phyloP scores from a whole-genome alignment of 352 stramenopile species.

The Globisporangium yorkense region DNA sequence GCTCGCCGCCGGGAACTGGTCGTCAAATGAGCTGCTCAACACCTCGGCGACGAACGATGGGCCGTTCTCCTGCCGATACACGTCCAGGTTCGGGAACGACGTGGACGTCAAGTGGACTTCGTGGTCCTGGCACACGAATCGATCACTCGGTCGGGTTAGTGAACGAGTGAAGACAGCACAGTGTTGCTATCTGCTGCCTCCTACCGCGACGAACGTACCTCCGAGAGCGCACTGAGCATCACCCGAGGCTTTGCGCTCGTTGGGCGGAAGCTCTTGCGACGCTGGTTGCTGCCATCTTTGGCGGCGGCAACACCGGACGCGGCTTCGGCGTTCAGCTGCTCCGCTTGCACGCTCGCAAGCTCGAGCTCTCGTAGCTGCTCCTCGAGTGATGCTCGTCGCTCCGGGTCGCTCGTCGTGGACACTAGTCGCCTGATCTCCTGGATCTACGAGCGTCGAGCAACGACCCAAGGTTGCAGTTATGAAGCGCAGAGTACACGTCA shows the following conservation, averaged over 20 bases:
- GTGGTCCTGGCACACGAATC: constrained; percentile 24
- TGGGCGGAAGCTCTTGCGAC: constrained; percentile 69
- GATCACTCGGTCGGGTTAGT: not conserved
- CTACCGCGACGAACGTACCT: constrained; percentile 17
- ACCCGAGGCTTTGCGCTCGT: constrained; percentile 56
- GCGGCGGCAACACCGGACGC: not conserved
- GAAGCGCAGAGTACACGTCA: not conserved
- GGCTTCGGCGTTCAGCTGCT: constrained; percentile 18
- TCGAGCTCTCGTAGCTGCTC: constrained; percentile 68
- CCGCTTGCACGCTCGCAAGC: constrained; percentile 40
- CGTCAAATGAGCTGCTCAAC: constrained; percentile 61
- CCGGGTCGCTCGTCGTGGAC: constrained; percentile 57
- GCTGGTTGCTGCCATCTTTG: constrained; percentile 9
- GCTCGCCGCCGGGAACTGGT: constrained; percentile 36
- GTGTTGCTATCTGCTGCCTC: not conserved
- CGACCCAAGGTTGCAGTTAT: too few relatives aligned
- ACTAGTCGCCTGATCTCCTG: constrained; percentile 75
- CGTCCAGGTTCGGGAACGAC: constrained; percentile 32
- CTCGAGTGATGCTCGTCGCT: constrained; percentile 49
- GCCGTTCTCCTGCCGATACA: constrained; percentile 30
- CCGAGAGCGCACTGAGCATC: constrained; percentile 44
- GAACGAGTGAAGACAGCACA: not conserved
- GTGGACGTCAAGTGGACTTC: constrained; percentile 45
- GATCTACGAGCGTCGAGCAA: constrained; percentile 31
- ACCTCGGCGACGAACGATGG: constrained; percentile 50